Base-by-base conservation (phyloP, 139 green algal genomes). In the Coelastrella sp. region DNA sequence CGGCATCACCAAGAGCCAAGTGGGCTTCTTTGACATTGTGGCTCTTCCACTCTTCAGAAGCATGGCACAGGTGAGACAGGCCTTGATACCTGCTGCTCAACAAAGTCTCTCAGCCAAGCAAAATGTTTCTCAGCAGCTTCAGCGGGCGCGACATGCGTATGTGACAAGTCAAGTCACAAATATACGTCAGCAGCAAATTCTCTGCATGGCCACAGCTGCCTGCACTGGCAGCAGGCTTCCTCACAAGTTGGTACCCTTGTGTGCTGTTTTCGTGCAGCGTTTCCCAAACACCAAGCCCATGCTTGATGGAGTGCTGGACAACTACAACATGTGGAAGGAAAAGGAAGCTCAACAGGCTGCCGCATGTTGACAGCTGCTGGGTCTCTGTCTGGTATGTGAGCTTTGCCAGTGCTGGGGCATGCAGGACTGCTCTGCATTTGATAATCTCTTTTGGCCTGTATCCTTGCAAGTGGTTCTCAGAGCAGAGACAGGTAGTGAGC, bases 21-120 rank as follows among this genome's bases (percentile, higher is more conserved):
- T 96, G 8, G 94, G 94, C 78, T 96, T 96, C 92, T 96, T 96
- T 78, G 93, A 95, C 88, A 95, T 96, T 66, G 94, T 96, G 70
- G 93, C 92, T 27, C 88, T 96, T 78, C 94, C 94, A 81, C 93
- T 96, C 22, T 95, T 94, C 92, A 90, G 91, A 58, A 93, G 85
- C 90, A 93, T 95, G n/a, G 90, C 89, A 4, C 70, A 89, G 85
- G 85, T 89, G 57, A 56, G 85, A 0, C 61, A 74, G 22, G 49
- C 5, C 14, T 66, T 68, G 78, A 56, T 70, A 68, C 49, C 35
- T 35, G 8, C 49, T 15, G 22, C 12, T 35, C 25, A 57, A 57
- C 5, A 4, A 82, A 82, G 25, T 15, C 25, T 20, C 75, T 82
- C 35, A 6, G 24, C 35, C 35, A 49, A 3, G 35, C 35, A 49